Percentiles rank a stretch among this genome's conserved stretches.
Conservation (phyloP, 371 early-diverging fungal species). For the Blakeslea trispora region DNA sequence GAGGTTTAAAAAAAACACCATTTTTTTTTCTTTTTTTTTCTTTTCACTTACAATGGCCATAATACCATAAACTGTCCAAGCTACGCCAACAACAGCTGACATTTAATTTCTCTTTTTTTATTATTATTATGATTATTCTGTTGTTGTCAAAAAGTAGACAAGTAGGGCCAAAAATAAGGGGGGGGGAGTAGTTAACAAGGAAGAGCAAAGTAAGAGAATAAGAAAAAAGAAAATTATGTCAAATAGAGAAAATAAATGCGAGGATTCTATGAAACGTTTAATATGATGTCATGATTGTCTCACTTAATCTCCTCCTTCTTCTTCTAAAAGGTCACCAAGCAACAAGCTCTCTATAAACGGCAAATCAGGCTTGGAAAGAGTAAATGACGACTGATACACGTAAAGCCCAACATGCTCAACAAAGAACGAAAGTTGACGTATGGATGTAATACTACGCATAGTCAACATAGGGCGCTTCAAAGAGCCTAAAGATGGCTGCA, state of each 20-base stretch:
- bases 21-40: background rate
- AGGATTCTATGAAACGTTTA: background rate
- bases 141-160: background rate
- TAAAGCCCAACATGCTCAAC: slow-evolving; percentile 71
- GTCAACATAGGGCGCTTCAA: slow-evolving; percentile 76
- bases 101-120: slow-evolving; percentile 9
- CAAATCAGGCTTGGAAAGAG: slow-evolving; percentile 69
- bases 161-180: slow-evolving; percentile 1
- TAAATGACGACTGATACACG: slow-evolving; percentile 74
- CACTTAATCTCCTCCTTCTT: slow-evolving; percentile 30
- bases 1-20: background rate
- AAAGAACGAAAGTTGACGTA: slow-evolving; percentile 76
- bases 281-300: slow-evolving; percentile 7
- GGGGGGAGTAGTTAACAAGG: background rate
- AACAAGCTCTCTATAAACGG: slow-evolving; percentile 76
- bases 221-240: background rate
- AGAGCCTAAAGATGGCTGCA: slow-evolving; percentile 39
- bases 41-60: slow-evolving; percentile 19
- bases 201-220: background rate
- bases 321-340: slow-evolving; percentile 72
- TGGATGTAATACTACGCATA: slow-evolving; percentile 64
- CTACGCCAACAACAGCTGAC: slow-evolving; percentile 26
- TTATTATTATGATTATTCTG: too few relatives aligned
- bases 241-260: background rate
- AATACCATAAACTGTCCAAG: slow-evolving; percentile 29